These are phyloP conservation scores for Argentina anserina DNA, from an alignment of 306 rosid species.

Conservation along the genomic window DNA sequence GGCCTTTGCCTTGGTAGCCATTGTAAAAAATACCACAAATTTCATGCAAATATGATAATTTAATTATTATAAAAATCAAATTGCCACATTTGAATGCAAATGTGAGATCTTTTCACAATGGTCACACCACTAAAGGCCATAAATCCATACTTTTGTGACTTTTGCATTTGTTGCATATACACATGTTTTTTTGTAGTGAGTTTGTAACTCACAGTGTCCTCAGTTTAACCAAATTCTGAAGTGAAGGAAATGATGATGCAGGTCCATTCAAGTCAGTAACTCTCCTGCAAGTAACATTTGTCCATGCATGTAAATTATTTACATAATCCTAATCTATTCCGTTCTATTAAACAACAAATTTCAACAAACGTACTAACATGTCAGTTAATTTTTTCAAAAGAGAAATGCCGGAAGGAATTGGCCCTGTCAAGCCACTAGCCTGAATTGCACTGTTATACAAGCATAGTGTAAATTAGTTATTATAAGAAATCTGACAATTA, in stretches of 20 bases:
- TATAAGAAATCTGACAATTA: neutral
- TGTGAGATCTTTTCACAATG: too few relatives aligned
- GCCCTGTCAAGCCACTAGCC: slow-evolving; percentile 81
- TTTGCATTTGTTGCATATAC: too few relatives aligned
- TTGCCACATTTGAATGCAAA: too few relatives aligned
- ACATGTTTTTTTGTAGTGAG: too few relatives aligned
- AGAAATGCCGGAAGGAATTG: slow-evolving; percentile 60
- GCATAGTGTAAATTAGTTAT: slow-evolving; percentile 10
- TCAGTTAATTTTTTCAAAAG: slow-evolving; percentile 36
- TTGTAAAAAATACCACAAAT: too few relatives aligned
- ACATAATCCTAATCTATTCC: neutral
- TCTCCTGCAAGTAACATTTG: slow-evolving; percentile 52
- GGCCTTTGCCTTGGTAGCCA: too few relatives aligned
- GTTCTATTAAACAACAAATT: neutral
- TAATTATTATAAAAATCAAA: too few relatives aligned
- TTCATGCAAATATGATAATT: too few relatives aligned
- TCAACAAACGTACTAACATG: slow-evolving; percentile 42
- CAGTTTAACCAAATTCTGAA: slow-evolving; percentile 33
- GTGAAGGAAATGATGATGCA: slow-evolving; percentile 45
- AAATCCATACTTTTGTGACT: too few relatives aligned
- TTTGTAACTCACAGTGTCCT: slow-evolving; percentile 47
- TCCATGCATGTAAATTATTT: neutral
- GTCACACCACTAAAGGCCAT: too few relatives aligned
- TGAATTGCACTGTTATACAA: slow-evolving; percentile 42
- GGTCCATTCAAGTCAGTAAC: slow-evolving; percentile 66